phyloP scores from a whole-genome alignment of 441 rosid species.

The Kokia cookei region DNA sequence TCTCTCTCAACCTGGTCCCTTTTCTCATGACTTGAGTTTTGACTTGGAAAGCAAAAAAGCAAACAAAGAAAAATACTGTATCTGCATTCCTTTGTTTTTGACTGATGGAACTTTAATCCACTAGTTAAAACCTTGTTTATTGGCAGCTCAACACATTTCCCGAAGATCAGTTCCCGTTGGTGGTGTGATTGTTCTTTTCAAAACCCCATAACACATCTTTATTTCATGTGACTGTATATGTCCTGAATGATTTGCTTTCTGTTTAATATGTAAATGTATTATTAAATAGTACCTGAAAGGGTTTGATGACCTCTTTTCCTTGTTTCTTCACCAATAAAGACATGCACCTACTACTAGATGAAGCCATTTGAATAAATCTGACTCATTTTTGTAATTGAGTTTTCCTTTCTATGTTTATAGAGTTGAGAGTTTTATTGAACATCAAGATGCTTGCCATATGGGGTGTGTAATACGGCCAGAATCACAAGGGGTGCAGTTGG shows the following conservation, averaged over 20 bases:
- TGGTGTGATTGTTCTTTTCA: neutral
- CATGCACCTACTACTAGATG: neutral
- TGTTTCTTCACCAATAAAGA: slow-evolving; percentile 14
- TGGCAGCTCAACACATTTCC: slow-evolving; percentile 33
- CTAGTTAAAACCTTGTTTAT: slow-evolving; percentile 11
- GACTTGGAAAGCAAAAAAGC: slow-evolving; percentile 1
- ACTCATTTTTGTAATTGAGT: neutral
- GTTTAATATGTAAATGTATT: neutral
- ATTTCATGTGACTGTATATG: neutral
- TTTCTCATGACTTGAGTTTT: neutral
- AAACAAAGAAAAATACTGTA: neutral
- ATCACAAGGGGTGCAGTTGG: slow-evolving; percentile 31
- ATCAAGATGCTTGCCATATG: slow-evolving; percentile 67
- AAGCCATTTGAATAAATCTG: neutral
- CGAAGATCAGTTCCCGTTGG: slow-evolving; percentile 24
- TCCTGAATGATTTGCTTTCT: slow-evolving; percentile 11
- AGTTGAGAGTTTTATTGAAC: slow-evolving; percentile 90
- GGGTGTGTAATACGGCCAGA: slow-evolving; percentile 27
- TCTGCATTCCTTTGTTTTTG: neutral
- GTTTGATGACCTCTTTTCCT: slow-evolving; percentile 11
- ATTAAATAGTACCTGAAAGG: neutral
- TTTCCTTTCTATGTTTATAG: neutral
- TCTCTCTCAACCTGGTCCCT: neutral
- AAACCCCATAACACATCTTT: neutral
- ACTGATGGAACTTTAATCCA: slow-evolving; percentile 28